A percentile compares a stretch with the other conserved stretches of the same genome.
phyloP scores from a whole-genome alignment of 2,329 filamentous ascomycete species.

The Exutisphaerella laricina region DNA sequence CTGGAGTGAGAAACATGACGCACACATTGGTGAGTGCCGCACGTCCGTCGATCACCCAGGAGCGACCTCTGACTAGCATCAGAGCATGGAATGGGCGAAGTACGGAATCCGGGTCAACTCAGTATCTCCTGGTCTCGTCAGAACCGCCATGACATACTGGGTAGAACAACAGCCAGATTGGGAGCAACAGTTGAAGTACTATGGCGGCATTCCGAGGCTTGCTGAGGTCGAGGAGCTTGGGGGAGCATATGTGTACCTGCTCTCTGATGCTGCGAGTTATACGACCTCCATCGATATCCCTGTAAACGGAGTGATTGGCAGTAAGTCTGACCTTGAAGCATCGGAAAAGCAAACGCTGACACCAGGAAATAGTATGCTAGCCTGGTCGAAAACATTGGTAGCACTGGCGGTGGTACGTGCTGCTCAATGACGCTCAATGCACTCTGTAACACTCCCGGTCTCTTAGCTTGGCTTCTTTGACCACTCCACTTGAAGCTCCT shows the following conservation, averaged over 20 bases:
- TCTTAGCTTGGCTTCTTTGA: slow-evolving; percentile 12
- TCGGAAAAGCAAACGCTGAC: too few species aligned
- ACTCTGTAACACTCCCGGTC: too few species aligned
- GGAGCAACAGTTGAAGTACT: slow-evolving; percentile 54
- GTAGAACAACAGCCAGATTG: slow-evolving; percentile 51
- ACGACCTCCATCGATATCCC: slow-evolving; percentile 44
- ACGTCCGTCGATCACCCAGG: neutral
- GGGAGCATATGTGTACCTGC: slow-evolving; percentile 53
- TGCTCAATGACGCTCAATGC: too few species aligned
- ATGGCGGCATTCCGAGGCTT: slow-evolving; percentile 52
- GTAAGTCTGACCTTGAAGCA: too few species aligned
- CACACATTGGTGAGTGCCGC: slow-evolving; percentile 33
- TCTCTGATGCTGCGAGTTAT: slow-evolving; percentile 50
- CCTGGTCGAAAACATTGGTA: too few species aligned
- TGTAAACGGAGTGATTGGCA: slow-evolving; percentile 16
- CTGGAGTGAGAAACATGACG: slow-evolving; percentile 41
- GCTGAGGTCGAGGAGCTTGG: slow-evolving; percentile 51
- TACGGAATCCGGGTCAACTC: slow-evolving; percentile 37
- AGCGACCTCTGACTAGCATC: neutral
- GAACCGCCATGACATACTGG: slow-evolving; percentile 40
- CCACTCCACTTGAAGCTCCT: slow-evolving; percentile 25
- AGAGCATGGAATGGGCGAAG: slow-evolving; percentile 36
- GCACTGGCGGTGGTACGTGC: too few species aligned
- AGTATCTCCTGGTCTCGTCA: slow-evolving; percentile 34
- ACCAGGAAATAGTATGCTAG: too few species aligned